Conservation (phyloP, 139 green algal genomes). For the Chlorella sp. region DNA sequence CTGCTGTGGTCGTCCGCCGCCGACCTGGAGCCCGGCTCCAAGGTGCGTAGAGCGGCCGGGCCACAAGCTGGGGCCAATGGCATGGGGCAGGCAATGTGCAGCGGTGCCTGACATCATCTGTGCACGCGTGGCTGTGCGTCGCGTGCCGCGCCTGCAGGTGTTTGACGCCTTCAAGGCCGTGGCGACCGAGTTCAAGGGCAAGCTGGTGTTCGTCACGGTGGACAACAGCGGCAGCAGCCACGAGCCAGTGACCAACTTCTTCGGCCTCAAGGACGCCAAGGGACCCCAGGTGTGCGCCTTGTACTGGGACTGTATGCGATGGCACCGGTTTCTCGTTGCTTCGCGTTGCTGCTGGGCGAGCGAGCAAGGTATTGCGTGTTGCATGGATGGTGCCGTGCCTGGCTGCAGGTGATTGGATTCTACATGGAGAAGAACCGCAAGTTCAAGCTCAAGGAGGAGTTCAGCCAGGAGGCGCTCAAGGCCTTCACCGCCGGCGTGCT, state of each 20-base stretch:
- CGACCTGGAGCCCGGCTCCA: conserved; percentile 7
- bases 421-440: conserved; percentile 61
- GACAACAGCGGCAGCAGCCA: conserved; percentile 25
- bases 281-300: background rate
- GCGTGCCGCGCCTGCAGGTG: no score
- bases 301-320: no score
- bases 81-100: background rate
- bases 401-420: conserved; percentile 58
- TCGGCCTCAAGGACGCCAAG: conserved; percentile 44
- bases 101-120: background rate
- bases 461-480: conserved; percentile 38
- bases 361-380: background rate
- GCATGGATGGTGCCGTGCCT: no score
- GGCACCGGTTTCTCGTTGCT: background rate
- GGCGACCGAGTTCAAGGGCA: conserved; percentile 42
- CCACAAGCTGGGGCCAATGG: background rate
- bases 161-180: conserved; percentile 27
- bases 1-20: conserved; percentile 32
- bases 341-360: background rate
- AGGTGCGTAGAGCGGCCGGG: conserved; percentile 4
- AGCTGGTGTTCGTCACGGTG: conserved; percentile 66
- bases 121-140: background rate
- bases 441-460: conserved; percentile 30
- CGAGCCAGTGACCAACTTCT: conserved; percentile 74
- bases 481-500: conserved; percentile 49